Evolutionary conservation across 2,329 filamentous ascomycete genomes (phyloP).

Genomic region (Cladorrhinum sp.): DNA sequence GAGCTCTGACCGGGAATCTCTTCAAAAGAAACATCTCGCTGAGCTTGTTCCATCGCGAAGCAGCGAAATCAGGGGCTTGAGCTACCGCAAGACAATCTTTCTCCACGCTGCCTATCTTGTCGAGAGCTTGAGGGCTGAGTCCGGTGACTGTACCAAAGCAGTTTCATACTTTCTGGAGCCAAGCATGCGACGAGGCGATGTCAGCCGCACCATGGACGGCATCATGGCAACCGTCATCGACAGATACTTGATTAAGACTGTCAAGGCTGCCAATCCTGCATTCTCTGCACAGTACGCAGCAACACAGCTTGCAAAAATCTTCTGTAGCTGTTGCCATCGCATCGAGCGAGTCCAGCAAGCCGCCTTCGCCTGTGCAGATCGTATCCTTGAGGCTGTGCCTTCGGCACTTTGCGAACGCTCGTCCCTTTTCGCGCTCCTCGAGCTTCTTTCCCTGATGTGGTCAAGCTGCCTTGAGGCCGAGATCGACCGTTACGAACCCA

Average conservation of each 20-base stretch:
- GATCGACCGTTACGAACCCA: slow-evolving; percentile 88
- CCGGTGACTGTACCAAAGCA: slow-evolving; percentile 86
- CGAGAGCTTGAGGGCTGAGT: slow-evolving; percentile 79
- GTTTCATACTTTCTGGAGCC: slow-evolving; percentile 94
- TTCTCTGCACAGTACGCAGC: slow-evolving; percentile 94
- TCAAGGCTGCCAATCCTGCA: slow-evolving; percentile 66
- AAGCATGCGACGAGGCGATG: slow-evolving; percentile 65
- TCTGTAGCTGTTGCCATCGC: slow-evolving; percentile 88
- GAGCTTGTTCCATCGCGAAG: slow-evolving; percentile 73
- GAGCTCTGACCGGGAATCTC: slow-evolving; percentile 70
- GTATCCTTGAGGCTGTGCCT: slow-evolving; percentile 78
- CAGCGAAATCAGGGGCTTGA: slow-evolving; percentile 74
- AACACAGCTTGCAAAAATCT: slow-evolving; percentile 77
- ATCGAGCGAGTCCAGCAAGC: slow-evolving; percentile 89
- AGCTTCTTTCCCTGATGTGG: slow-evolving; percentile 93
- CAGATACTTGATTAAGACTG: slow-evolving; percentile 73
- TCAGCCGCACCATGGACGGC: slow-evolving; percentile 63
- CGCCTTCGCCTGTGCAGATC: slow-evolving; percentile 77
- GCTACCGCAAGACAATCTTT: slow-evolving; percentile 89
- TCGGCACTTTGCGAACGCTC: slow-evolving; percentile 86
- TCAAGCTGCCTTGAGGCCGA: slow-evolving; percentile 89
- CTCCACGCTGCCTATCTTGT: slow-evolving; percentile 86
- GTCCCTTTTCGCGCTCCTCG: slow-evolving; percentile 87
- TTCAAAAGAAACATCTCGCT: slow-evolving; percentile 76
- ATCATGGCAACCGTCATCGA: slow-evolving; percentile 68